Conservation (phyloP, 306 rosid genomes). For the Quercus parvula region DNA sequence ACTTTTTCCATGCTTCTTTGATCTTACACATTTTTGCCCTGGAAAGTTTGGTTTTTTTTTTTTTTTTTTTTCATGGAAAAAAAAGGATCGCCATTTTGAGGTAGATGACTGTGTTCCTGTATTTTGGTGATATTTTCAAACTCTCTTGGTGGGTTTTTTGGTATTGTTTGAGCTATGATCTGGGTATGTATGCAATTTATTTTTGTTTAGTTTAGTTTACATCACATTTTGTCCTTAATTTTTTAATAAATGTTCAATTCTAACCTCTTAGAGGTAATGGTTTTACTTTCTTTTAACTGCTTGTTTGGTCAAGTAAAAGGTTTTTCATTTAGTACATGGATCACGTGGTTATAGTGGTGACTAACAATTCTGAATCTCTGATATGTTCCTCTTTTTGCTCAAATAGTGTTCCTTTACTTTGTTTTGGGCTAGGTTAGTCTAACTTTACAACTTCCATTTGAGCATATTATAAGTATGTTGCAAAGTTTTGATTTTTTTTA, state of each 20-base stretch:
- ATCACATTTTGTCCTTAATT: background rate
- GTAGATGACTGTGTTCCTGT: conserved; percentile 13
- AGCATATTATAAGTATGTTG: background rate
- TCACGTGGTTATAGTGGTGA: background rate
- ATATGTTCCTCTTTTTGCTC: background rate
- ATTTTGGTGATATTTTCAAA: background rate
- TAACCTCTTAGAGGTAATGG: conserved; percentile 2
- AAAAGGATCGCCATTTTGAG: conserved; percentile 28
- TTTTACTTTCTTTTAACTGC: background rate
- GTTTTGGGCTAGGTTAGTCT: background rate
- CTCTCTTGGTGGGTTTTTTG: background rate
- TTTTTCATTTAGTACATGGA: background rate
- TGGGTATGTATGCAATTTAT: conserved; percentile 3
- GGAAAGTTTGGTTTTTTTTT: background rate
- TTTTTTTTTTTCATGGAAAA: background rate
- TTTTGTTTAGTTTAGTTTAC: background rate
- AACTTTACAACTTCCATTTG: background rate
- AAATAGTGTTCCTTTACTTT: background rate
- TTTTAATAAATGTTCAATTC: background rate
- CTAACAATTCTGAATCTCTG: background rate
- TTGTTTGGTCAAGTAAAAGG: background rate
- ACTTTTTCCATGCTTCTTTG: conserved; percentile 11
- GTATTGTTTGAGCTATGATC: background rate
- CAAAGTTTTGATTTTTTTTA: background rate
- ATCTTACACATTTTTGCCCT: conserved; percentile 6